Percentiles rank a stretch among this genome's conserved stretches.
These are phyloP conservation scores for Eimeria tenella DNA, from an alignment of 169 alveolate species.

Conservation along the genomic window DNA sequence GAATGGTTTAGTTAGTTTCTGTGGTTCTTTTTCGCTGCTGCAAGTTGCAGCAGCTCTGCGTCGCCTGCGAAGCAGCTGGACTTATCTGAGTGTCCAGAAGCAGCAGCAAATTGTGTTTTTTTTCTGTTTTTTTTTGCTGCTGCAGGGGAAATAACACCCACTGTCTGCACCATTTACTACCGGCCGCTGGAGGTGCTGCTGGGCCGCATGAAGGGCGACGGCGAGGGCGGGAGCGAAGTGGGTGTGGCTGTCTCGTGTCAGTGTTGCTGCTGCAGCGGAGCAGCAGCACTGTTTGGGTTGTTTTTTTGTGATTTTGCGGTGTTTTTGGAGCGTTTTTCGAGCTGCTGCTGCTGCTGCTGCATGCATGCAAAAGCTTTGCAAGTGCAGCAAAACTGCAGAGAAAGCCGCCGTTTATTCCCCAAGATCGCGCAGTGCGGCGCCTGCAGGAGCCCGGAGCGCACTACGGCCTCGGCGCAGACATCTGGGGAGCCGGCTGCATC, in stretches of 20 bases:
- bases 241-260: not conserved
- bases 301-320: not conserved
- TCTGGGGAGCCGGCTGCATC: slow-evolving; percentile 94
- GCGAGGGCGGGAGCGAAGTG: slow-evolving; percentile 67
- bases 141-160: slow-evolving; percentile 90
- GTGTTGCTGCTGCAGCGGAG: not conserved
- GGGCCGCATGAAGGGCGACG: slow-evolving; percentile 81
- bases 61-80: not conserved
- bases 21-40: not conserved
- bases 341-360: slow-evolving; percentile 1
- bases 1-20: not conserved
- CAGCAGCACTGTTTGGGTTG: not conserved
- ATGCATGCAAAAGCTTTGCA: too few species aligned
- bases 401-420: not conserved
- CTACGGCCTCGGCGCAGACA: slow-evolving; percentile 91
- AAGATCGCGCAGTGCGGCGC: not conserved
- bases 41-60: not conserved
- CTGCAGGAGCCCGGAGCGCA: slow-evolving; percentile 75
- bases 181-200: slow-evolving; percentile 91
- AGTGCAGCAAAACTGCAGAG: not conserved
- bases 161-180: slow-evolving; percentile 92
- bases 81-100: too few species aligned
- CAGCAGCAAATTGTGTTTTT: not conserved
- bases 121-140: not conserved
- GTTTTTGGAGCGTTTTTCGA: not conserved